Evolutionary conservation across 176 grass and related monocot species (phyloP).

Genomic region (Cenchrus fungigraminus): DNA sequence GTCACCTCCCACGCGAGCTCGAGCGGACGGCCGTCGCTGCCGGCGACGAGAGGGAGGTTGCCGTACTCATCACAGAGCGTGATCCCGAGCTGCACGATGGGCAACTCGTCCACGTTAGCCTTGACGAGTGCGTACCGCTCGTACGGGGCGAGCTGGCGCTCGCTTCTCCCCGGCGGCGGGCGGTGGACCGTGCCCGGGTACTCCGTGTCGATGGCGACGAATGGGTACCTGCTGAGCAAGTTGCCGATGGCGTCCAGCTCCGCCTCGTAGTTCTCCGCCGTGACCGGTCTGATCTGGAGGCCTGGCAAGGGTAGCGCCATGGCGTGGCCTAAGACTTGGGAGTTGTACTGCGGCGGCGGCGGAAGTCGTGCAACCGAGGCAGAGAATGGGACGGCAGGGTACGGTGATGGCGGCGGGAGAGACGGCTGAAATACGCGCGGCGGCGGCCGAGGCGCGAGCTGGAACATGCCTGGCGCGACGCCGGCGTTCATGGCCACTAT

Average conservation of each 20-base stretch:
- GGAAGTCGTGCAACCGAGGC: background rate
- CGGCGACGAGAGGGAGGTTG: background rate
- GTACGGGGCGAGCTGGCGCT: background rate
- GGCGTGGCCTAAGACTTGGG: too few species aligned
- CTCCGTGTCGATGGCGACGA: background rate
- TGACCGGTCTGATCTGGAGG: background rate
- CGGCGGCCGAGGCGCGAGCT: too few species aligned
- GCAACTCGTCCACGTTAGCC: background rate
- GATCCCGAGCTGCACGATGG: background rate
- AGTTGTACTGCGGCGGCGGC: background rate
- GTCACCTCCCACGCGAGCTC: slow-evolving; percentile 1
- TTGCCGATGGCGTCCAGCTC: background rate
- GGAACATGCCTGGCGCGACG: too few species aligned
- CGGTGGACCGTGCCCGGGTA: slow-evolving; percentile 13
- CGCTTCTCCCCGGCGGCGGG: background rate
- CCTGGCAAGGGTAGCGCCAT: background rate
- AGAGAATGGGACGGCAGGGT: too few species aligned
- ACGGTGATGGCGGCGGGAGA: too few species aligned
- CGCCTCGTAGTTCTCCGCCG: background rate
- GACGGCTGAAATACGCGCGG: too few species aligned
- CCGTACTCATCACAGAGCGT: background rate
- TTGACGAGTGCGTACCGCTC: slow-evolving; percentile 1
- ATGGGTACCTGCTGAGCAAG: background rate
- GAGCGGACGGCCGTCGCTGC: too few species aligned
- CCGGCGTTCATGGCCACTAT: too few species aligned